Evolutionary conservation across 192 early-diverging fungal species (phyloP).

Genomic region (Coemansia furcata): DNA sequence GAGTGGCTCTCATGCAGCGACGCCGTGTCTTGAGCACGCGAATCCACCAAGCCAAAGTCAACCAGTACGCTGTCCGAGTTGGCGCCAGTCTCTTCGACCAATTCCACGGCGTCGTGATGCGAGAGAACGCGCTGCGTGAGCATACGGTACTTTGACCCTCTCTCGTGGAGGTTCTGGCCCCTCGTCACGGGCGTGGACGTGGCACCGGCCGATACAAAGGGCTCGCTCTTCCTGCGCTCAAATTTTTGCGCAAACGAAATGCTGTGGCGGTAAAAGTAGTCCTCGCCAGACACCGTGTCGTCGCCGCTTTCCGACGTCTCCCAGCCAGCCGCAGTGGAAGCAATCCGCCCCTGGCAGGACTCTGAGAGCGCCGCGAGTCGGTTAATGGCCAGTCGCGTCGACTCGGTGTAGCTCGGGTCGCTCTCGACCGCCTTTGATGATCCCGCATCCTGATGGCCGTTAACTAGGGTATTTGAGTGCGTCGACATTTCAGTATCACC

Average conservation of each 20-base stretch:
- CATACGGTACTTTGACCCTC: conserved; percentile 26
- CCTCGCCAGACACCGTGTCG: background rate
- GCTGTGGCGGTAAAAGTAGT: conserved; percentile 10
- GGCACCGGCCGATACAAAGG: conserved; percentile 6
- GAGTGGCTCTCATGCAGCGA: background rate
- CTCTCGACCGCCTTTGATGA: conserved; percentile 12
- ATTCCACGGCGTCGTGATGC: conserved; percentile 11
- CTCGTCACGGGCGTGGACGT: background rate
- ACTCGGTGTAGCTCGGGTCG: conserved; percentile 40
- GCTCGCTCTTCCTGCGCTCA: conserved; percentile 37
- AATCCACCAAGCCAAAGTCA: background rate
- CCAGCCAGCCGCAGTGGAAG: background rate
- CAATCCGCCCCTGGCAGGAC: background rate
- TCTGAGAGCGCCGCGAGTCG: conserved; percentile 25
- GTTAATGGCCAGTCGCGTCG: conserved; percentile 31
- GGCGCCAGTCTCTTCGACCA: background rate
- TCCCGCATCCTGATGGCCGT: background rate
- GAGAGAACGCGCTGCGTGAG: conserved; percentile 15
- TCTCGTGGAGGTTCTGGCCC: conserved; percentile 3
- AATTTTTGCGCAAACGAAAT: conserved; percentile 9
- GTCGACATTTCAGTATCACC: conserved; percentile 28
- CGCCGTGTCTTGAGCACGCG: background rate
- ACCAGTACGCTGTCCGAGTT: background rate
- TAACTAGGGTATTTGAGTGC: conserved; percentile 28
- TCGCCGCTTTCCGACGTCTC: background rate